Base-by-base conservation (phyloP, 768 basidiomycete genomes). In the Agaricus sinodeliciosus region DNA sequence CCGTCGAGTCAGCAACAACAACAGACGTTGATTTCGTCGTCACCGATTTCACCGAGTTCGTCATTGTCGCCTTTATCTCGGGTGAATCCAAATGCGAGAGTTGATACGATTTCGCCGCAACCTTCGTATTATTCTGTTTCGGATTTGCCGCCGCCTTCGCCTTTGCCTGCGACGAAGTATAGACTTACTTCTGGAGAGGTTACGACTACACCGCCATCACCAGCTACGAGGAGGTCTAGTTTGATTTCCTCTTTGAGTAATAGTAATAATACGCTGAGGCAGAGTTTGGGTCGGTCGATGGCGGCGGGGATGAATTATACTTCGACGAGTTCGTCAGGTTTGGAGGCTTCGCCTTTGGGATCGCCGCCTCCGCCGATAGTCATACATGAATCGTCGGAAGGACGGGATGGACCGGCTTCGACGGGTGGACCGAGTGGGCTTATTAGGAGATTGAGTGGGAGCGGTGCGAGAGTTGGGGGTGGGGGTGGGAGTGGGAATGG, bases 71-170 rank as follows among this genome's bases (percentile, higher is more conserved):
- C 31, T 31, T 7, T 7, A 11, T 8, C 8, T 31, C 8, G 31
- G 7, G 31, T 7, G 6, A 11, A 11, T 31, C 8, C 8, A 8
- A 11, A 11, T 7, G 59, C 63, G 44, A 35, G 55, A 16, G 60
- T 58, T 34, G 57, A 54, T 40, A 60, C 59, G 27, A 66, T 56
- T 22, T 74, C 73, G 2, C 77, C 77, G 3, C 71, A 68, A 19
- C 66, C 67, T 8, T 88, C 88, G 15, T 87, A 85, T 60, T 89
- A 90, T 63, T 85, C 87, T 16, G 78, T 72, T 5, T 85, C 77
- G 4, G 82, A 86, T 36, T 71, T 89, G 22, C 83, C 86, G 1
- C 60, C 72, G 3, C 74, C 81, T 11, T 85, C 85, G 4, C 84
- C 85, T 0, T 62, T 80, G 40, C 79, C 83, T 2, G 74, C 74